Base-by-base conservation (phyloP, 495 filamentous ascomycete species). In the Astrothelium subdiscretum region DNA sequence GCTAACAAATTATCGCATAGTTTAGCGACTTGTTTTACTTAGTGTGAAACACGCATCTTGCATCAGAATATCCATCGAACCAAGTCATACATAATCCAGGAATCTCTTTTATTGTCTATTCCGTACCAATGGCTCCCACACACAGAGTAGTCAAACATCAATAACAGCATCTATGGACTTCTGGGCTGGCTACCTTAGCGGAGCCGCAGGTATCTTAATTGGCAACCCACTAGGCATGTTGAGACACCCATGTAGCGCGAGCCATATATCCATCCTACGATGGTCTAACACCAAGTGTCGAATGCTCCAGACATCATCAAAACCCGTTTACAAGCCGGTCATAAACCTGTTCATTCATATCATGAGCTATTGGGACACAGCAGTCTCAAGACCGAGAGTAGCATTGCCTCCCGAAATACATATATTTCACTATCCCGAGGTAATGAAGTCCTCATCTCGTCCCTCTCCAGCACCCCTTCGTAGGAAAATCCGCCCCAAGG, bases 161-260 rank as follows among this genome's bases (percentile, higher is more conserved):
- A 12, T 31, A 6, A 26, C n/a, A 20, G 18, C n/a, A 48, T 48
- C 12, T 5, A 42, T 61, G 40, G 90, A 92, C 74, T 95, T 94
- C 75, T 92, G 85, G 87, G 87, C 83, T 62, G 88, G 91, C 66
- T 96, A 95, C 74, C 75, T 92, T 66, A 90, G 86, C 68, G 91
- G 91, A 20, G 89, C 86, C 59, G 78, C 83, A 4, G 87, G 88
- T 48, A 95, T 96, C 66, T 75, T 94, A 38, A 85, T 96, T 60
- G 91, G 91, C 63, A 95, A 94, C 65, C 91, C 91, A 2, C 77
- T 96, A 0, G 91, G 96, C 68, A 77, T 95, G 1, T 77, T 94
- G 67, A 11, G 20, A n/a, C n/a, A 3, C 42, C 42, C 3, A 3
- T 48, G 8, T 20, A 48, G 42, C 35, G 20, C 18, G 20, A 48